Evolutionary conservation across 73 alveolate species (phyloP).

Genomic region (Symbiodinium natans): DNA sequence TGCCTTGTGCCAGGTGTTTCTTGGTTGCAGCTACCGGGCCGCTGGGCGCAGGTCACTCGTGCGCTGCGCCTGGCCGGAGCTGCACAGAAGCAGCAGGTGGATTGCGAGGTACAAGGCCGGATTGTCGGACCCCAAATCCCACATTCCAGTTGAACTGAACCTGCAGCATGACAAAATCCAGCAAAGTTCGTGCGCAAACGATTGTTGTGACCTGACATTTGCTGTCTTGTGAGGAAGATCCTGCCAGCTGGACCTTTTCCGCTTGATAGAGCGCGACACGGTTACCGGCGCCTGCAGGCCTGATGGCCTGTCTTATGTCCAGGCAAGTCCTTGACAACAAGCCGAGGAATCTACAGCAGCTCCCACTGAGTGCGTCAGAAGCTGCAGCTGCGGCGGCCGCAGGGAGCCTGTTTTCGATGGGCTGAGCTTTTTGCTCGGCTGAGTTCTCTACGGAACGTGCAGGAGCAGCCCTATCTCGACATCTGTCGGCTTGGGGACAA

Average conservation of each 20-base stretch:
- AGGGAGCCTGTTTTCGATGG: background rate
- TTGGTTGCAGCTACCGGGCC: background rate
- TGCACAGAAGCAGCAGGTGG: conserved; percentile 26
- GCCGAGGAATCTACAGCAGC: background rate
- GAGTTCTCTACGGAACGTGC: no score
- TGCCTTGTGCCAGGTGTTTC: background rate
- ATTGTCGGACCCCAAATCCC: no score
- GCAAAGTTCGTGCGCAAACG: no score
- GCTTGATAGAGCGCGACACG: background rate
- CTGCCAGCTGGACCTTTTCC: background rate
- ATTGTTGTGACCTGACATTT: no score
- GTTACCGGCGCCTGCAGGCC: background rate
- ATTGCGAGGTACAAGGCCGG: conserved; percentile 67
- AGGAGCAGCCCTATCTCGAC: background rate
- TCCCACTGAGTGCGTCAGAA: background rate
- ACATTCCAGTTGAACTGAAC: no score
- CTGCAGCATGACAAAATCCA: no score
- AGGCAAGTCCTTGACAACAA: no score
- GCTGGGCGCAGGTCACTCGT: background rate
- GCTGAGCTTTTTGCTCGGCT: background rate
- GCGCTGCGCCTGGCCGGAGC: conserved; percentile 80
- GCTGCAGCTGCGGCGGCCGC: conserved; percentile 24
- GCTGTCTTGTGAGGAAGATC: background rate
- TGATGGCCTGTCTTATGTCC: background rate
- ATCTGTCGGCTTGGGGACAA: no score